These are phyloP conservation scores for Thamnidium elegans DNA, from an alignment of 192 early-diverging fungal genomes.

Conservation along the genomic window DNA sequence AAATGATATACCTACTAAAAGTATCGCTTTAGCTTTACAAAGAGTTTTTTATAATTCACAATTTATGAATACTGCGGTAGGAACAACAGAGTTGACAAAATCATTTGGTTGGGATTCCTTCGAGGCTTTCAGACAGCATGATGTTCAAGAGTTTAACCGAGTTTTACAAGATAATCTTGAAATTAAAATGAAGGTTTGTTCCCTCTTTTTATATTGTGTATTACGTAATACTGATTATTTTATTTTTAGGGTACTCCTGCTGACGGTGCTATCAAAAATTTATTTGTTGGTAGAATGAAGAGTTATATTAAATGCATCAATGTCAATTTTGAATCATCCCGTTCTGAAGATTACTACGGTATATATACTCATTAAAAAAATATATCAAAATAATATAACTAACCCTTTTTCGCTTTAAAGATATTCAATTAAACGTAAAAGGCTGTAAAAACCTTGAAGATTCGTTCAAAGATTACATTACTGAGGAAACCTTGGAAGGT, in stretches of 20 bases:
- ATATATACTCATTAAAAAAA: background rate
- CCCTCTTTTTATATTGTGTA: background rate
- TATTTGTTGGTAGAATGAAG: conserved; percentile 99
- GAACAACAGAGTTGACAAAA: conserved; percentile 91
- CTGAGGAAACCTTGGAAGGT: conserved; percentile 90
- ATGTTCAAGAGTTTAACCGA: conserved; percentile 98
- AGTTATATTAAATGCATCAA: conserved; percentile 95
- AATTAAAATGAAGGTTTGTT: conserved; percentile 90
- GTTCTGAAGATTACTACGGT: conserved; percentile 94
- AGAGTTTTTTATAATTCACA: conserved; percentile 93
- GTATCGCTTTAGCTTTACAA: conserved; percentile 88
- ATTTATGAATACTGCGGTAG: conserved; percentile 65
- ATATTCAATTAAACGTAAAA: conserved; percentile 97
- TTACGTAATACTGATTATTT: background rate
- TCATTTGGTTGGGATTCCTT: conserved; percentile 98
- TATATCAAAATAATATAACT: background rate
- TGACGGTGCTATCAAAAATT: conserved; percentile 84
- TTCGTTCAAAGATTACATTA: conserved; percentile 89
- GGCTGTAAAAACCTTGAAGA: conserved; percentile 82
- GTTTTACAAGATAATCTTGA: conserved; percentile 97
- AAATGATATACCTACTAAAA: conserved; percentile 83
- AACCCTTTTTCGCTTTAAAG: conserved; percentile 38
- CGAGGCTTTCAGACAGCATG: conserved; percentile 97
- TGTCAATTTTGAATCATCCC: conserved; percentile 91
- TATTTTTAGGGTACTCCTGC: conserved; percentile 78